Evolutionary conservation across 495 filamentous ascomycete genomes (phyloP).

Genomic region (Trichoderma gamsii): DNA sequence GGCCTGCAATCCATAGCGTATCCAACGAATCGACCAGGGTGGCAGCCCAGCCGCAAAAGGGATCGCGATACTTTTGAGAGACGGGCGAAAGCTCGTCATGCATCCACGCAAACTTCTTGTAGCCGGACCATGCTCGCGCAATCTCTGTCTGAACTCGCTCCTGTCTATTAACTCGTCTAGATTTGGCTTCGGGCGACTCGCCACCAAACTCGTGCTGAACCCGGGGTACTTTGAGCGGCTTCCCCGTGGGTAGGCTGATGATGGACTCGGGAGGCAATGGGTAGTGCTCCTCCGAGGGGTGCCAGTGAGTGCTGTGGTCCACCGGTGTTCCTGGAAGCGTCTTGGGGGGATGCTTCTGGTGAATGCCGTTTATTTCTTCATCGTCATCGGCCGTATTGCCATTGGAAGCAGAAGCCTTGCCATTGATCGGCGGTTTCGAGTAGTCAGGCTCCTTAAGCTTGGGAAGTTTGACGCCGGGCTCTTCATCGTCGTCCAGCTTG

Average conservation of each 20-base stretch:
- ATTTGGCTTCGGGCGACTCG: slow-evolving; percentile 55
- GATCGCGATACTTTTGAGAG: slow-evolving; percentile 54
- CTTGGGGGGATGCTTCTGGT: slow-evolving; percentile 16
- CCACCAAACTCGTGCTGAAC: slow-evolving; percentile 67
- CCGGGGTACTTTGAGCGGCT: slow-evolving; percentile 60
- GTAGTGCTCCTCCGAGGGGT: slow-evolving; percentile 57
- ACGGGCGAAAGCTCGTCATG: slow-evolving; percentile 79
- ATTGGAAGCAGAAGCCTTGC: slow-evolving; percentile 16
- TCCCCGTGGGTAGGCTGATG: slow-evolving; percentile 68
- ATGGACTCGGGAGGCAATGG: slow-evolving; percentile 62
- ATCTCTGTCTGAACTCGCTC: slow-evolving; percentile 72
- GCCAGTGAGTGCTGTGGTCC: slow-evolving; percentile 56
- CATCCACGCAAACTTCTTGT: slow-evolving; percentile 74
- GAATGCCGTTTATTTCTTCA: slow-evolving; percentile 1
- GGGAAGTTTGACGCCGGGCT: slow-evolving; percentile 30
- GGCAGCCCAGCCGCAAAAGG: slow-evolving; percentile 92
- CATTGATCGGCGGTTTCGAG: slow-evolving; percentile 23
- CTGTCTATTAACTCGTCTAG: slow-evolving; percentile 56
- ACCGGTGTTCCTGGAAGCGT: slow-evolving; percentile 16
- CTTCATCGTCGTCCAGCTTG: slow-evolving; percentile 19
- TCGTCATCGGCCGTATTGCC: slow-evolving; percentile 22
- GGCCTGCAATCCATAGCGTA: slow-evolving; percentile 92
- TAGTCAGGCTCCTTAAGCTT: slow-evolving; percentile 31
- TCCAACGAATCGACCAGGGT: slow-evolving; percentile 91
- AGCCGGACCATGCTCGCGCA: slow-evolving; percentile 72